A percentile compares a stretch with the other conserved stretches of the same genome.
Conservation (phyloP, 2,329 filamentous ascomycete species). For the Sporothrix schenckii region DNA sequence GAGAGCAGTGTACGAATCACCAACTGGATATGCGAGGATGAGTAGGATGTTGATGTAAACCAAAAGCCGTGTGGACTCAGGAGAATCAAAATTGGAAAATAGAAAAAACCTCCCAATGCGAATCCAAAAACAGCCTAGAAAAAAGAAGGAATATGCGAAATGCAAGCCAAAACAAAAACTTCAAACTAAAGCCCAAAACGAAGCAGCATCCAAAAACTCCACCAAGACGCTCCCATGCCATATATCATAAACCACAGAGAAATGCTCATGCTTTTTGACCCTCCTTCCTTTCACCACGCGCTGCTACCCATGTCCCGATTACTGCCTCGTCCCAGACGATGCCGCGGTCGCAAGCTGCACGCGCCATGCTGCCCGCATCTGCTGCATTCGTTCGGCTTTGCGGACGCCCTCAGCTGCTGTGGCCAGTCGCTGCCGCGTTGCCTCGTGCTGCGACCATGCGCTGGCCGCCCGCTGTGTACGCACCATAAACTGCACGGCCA, state of each 20-base stretch:
- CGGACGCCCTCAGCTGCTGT: conserved; percentile 53
- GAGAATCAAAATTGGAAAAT: neutral
- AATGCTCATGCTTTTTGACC: neutral
- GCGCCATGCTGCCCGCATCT: conserved; percentile 46
- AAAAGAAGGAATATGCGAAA: neutral
- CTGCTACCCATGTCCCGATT: neutral
- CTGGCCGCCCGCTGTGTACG: conserved; percentile 39
- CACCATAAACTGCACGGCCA: conserved; percentile 56
- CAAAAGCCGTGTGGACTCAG: neutral
- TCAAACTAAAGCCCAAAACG: neutral
- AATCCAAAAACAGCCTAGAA: conserved; percentile 15
- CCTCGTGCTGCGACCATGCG: conserved; percentile 50
- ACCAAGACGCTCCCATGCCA: neutral
- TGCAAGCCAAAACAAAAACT: neutral
- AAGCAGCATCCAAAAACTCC: neutral
- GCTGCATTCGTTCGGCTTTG: conserved; percentile 49
- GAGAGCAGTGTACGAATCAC: neutral
- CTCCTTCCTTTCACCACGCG: neutral
- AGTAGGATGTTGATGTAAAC: neutral
- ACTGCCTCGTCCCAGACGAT: neutral
- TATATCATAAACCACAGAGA: neutral
- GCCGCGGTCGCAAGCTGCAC: conserved; percentile 35
- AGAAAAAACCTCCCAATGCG: neutral
- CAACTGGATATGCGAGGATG: no score
- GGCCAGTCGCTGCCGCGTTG: conserved; percentile 53